Evolutionary conservation across 495 filamentous ascomycete species (phyloP), one percentile per base, ranked within the genome.

Genomic region (Trichoderma reesei): DNA sequence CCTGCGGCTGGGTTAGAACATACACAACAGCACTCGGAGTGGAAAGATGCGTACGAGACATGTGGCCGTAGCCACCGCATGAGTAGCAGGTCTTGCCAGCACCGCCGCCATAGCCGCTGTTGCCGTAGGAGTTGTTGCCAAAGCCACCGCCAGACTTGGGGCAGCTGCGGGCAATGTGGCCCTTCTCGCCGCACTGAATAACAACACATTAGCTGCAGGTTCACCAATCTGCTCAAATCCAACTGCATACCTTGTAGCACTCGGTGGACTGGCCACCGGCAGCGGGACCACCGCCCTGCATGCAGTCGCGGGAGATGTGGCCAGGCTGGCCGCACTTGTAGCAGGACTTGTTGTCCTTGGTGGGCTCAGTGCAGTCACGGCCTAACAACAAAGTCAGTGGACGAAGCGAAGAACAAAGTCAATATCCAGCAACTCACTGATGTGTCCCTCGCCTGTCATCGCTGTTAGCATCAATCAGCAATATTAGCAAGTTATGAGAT

Each of bases 101-200:
- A 44, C 79, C 77, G 61, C 75, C 74, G 63, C 76, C 78, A 61
- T 78, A 78, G 63, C 79, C 82, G 67, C 76, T 75, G 60, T 78
- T 78, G 63, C 82, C 77, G 48, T 72, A 70, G 59, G 68, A 68
- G 51, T 75, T 76, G 60, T 75, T 74, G 59, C 75, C 73, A 60
- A 69, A 66, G 59, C 73, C 71, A 63, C 75, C 76, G 54, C 79
- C 82, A 66, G 83, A 80, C 76, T 92, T 84, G 69, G 86, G 78
- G 86, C 94, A 98, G 83, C 94, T 96, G 65, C 95, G 91, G 59
- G 94, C 94, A 75, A 98, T 98, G 83, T 98, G 94, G 64, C 94
- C 95, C 64, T 92, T 83, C 80, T 96, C 90, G 61, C 91, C 92
- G 79, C 95, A 98, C 86, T 80, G 59, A 39, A 34, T 16, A 26